Evolutionary conservation across 768 basidiomycete genomes (phyloP), one percentile per base, ranked within the genome.

Genomic region (Boletus reticuloceps): DNA sequence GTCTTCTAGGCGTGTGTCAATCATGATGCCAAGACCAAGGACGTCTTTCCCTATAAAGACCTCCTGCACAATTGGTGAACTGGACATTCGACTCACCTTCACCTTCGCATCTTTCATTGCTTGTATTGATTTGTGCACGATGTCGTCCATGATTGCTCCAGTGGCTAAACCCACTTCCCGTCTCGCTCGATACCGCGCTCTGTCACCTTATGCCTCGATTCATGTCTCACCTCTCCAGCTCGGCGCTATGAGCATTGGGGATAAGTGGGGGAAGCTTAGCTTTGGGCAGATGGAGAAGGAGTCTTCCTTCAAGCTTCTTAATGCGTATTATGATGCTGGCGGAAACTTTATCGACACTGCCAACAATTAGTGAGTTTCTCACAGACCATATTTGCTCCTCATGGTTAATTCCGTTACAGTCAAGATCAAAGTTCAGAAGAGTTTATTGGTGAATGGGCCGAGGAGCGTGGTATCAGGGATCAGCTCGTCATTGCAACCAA

Each of bases 391-490:
- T 19, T 41, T 22, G 40, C 6, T 19, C 11, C 5, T 41, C 20
- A 4, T 12, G 20, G 11, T 41, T 12, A 10, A 22, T n/a, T 14
- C 20, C 32, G 22, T 31, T 16, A 13, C 42, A 80, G 77, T 50
- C 82, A 85, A 59, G 75, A 82, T 56, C 83, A 79, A 55, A 63
- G 75, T n/a, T 82, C 80, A 4, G 84, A 88, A 62, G 56, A 58
- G 49, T 77, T 78, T 61, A 71, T 81, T n/a, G 80, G 80, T 8
- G 80, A 80, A 60, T 81, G 80, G 79, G 76, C 77, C 64, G 72
- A 76, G 58, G 50, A 59, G 34, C 68, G 77, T 25, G 69, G 66
- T 1, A 71, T 74, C 51, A 69, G 80, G 36, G 76, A 81, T 56
- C 77, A 79, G 50, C 71, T 81, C 12, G 68, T 80, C 58, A 65